A percentile compares a stretch with the other conserved stretches of the same genome.
These are phyloP conservation scores for Blastocladiella britannica DNA, from an alignment of 192 early-diverging fungal species.

Conservation along the genomic window DNA sequence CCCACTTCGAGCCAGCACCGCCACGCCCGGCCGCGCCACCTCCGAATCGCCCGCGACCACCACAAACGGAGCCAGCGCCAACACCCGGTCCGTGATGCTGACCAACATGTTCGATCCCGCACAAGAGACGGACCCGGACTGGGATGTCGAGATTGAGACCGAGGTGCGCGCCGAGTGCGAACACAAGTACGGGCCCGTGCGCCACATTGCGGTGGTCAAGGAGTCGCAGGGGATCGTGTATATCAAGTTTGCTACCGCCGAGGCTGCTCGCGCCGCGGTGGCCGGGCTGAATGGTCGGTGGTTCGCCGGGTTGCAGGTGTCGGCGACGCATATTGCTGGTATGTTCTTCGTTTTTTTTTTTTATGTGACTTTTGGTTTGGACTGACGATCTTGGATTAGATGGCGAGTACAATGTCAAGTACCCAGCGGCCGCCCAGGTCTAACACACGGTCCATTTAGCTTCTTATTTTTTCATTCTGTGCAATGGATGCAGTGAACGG, in stretches of 20 bases:
- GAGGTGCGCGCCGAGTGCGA: background rate
- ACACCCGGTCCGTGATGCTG: slow-evolving; percentile 45
- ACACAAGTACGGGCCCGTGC: background rate
- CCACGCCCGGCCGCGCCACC: slow-evolving; percentile 4
- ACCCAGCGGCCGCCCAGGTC: too few species aligned
- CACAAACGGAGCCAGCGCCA: slow-evolving; percentile 34
- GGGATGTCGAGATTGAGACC: background rate
- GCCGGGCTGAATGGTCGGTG: background rate
- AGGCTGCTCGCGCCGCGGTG: background rate
- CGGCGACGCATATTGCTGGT: too few species aligned
- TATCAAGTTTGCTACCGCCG: background rate
- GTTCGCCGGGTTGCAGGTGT: background rate
- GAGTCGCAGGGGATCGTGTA: background rate
- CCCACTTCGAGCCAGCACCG: slow-evolving; percentile 1
- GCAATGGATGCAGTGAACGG: too few species aligned
- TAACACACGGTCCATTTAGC: too few species aligned
- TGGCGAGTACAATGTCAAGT: too few species aligned
- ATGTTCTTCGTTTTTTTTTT: too few species aligned
- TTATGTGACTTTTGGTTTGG: too few species aligned
- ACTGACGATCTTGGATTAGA: too few species aligned
- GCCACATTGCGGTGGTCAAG: background rate
- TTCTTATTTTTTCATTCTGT: too few species aligned
- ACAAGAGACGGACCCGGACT: slow-evolving; percentile 13
- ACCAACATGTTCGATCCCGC: slow-evolving; percentile 74
- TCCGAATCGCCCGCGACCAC: slow-evolving; percentile 22